Evolutionary conservation across 345 rosid species (phyloP), one percentile per base, ranked within the genome.

Genomic region (Durio zibethinus): DNA sequence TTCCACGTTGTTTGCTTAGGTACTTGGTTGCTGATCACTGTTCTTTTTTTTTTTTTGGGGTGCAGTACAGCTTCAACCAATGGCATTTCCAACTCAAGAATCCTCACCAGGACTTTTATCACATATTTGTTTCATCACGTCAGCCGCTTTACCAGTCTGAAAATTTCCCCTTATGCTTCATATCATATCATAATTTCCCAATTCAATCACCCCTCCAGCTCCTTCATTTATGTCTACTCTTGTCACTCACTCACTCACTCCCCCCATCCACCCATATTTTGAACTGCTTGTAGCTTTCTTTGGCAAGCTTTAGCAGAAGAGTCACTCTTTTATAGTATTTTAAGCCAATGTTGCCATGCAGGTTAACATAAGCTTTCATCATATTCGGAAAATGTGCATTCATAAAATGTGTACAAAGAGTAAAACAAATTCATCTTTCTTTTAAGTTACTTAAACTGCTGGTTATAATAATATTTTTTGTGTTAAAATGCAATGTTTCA

Each of bases 1-100:
- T 36, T 62, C 54, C 81, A 74, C 60, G 73, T 40, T 71, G 69
- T 31, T 29, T 57, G 79, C 80, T 77, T 65, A 36, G 80, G 79
- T 76, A 77, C 77, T 73, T 77, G 74, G 12, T 73, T 43, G 72
- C 25, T 47, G n/a, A n/a, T n/a, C n/a, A 21, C 27, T 31, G 1
- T 38, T 54, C 7, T 36, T 12, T 48, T 25, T 15, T 40, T 15
- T 40, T 3, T 10, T 33, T 23, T 60, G 3, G 29, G 52, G 71
- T 60, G 71, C 78, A 36, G 29, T 35, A 67, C 72, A 50, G 73
- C 72, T 43, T 23, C 80, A 27, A 15, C 78, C 83, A 57, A 73
- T 65, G 42, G 63, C 68, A 73, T 29, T 76, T 40, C 12, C 29
- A n/a, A 29, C 3, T n/a, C 43, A 25, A 74, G 73, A 74, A 73